Percentiles rank a stretch among this genome's conserved stretches.
phyloP scores from a whole-genome alignment of 2,329 filamentous ascomycete species.

The Colletotrichum filicis region DNA sequence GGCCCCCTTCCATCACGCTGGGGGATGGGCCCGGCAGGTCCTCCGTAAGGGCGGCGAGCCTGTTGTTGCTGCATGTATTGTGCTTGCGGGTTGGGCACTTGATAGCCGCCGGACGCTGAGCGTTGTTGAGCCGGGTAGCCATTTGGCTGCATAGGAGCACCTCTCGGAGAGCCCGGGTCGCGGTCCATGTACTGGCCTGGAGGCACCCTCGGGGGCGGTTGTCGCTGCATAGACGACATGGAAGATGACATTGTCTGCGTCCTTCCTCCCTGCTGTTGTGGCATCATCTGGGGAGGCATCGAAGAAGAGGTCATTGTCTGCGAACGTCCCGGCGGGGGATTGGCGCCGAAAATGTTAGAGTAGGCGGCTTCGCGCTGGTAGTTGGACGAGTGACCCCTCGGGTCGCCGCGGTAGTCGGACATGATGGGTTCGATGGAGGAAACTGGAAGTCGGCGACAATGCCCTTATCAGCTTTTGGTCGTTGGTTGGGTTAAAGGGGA shows the following conservation, averaged over 20 bases:
- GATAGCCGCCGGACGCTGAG: constrained; percentile 60
- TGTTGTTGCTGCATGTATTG: constrained; percentile 61
- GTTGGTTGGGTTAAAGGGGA: constrained; percentile 30
- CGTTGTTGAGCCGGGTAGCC: constrained; percentile 55
- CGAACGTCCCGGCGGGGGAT: constrained; percentile 87
- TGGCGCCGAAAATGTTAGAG: constrained; percentile 92
- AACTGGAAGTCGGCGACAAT: constrained; percentile 44
- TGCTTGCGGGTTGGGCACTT: constrained; percentile 53
- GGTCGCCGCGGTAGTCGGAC: constrained; percentile 68
- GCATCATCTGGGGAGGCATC: constrained; percentile 61
- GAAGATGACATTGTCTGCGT: constrained; percentile 81
- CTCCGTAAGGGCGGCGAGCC: constrained; percentile 57
- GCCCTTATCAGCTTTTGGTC: constrained; percentile 27
- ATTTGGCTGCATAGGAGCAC: constrained; percentile 44
- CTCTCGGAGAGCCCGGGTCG: constrained; percentile 50
- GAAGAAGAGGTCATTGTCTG: constrained; percentile 94
- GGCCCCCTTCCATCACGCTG: constrained; percentile 64
- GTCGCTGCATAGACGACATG: constrained; percentile 66
- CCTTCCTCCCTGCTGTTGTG: constrained; percentile 67
- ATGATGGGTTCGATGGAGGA: constrained; percentile 50
- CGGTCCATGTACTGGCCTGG: constrained; percentile 49
- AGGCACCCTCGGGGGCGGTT: constrained; percentile 69
- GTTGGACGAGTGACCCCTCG: constrained; percentile 63
- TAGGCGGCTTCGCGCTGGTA: constrained; percentile 93
- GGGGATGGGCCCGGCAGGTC: constrained; percentile 60